These are phyloP conservation scores for Cupressus sempervirens DNA, from an alignment of 75 land plant genomes.

Conservation along the genomic window DNA sequence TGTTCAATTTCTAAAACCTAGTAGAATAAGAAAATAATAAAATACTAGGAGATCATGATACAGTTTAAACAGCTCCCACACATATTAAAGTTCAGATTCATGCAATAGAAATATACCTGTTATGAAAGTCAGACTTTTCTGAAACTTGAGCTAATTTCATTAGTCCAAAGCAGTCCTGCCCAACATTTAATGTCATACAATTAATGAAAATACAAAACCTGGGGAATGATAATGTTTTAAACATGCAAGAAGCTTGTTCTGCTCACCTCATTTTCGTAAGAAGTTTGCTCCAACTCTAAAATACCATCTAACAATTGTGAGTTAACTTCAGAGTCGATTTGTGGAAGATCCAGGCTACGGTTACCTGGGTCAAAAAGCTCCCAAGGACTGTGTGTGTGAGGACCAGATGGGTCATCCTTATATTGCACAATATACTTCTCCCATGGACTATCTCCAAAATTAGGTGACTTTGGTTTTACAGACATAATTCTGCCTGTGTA, in stretches of 20 bases:
- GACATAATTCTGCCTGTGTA: slow-evolving; percentile 68
- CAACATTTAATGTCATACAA: not conserved
- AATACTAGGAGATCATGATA: slow-evolving; percentile 1
- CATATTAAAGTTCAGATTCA: not conserved
- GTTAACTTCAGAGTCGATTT: slow-evolving; percentile 47
- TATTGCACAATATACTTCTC: slow-evolving; percentile 65
- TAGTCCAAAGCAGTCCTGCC: slow-evolving; percentile 58
- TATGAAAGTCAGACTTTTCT: slow-evolving; percentile 45
- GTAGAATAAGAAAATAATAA: not conserved
- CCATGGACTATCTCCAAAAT: slow-evolving; percentile 95
- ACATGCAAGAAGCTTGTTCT: not conserved
- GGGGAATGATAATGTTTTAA: not conserved
- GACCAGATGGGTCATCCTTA: slow-evolving; percentile 40
- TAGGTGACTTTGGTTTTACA: slow-evolving; percentile 63
- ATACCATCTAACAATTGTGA: slow-evolving; percentile 33
- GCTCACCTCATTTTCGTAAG: slow-evolving; percentile 31
- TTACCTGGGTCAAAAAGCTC: slow-evolving; percentile 68
- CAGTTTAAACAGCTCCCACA: not conserved
- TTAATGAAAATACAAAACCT: not conserved
- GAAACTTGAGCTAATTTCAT: slow-evolving; percentile 39
- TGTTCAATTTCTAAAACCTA: too few species aligned
- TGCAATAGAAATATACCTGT: slow-evolving; percentile 34
- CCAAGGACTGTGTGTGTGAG: slow-evolving; percentile 87
- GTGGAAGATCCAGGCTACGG: slow-evolving; percentile 55
- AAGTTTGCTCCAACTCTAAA: slow-evolving; percentile 35